Conservation (phyloP, 1,284 basidiomycete species). For the Cryptococcus amylolentus region DNA sequence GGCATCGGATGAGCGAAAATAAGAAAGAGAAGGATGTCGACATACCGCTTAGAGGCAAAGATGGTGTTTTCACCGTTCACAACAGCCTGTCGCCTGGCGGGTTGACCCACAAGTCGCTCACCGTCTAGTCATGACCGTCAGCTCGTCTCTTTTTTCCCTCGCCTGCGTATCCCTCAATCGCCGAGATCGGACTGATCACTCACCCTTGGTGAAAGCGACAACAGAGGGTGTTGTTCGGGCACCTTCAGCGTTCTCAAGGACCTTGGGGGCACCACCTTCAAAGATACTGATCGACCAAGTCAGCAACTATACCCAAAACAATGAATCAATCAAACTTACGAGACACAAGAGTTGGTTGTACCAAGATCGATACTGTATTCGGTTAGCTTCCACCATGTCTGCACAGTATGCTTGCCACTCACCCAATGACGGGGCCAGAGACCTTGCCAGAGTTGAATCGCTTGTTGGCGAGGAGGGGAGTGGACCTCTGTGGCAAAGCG, state of each 20-base stretch:
- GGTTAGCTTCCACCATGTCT: not conserved
- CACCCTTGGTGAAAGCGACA: constrained; percentile 90
- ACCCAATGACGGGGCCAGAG: constrained; percentile 52
- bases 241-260: constrained; percentile 97
- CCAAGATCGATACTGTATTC: constrained; percentile 52
- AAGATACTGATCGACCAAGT: constrained; percentile 57
- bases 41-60: constrained; percentile 85
- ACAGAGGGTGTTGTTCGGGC: constrained; percentile 96
- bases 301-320: not conserved
- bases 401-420: not conserved
- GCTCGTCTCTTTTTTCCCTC: not conserved
- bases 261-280: constrained; percentile 91
- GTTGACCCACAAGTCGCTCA: constrained; percentile 89
- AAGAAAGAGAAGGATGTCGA: not conserved
- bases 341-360: constrained; percentile 78
- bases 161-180: not conserved
- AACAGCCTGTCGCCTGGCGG: constrained; percentile 95
- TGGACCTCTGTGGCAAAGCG: constrained; percentile 25
- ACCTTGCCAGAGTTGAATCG: constrained; percentile 53
- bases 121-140: constrained; percentile 53
- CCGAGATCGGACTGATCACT: constrained; percentile 23
- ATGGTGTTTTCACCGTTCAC: constrained; percentile 94
- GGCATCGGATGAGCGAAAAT: not conserved
- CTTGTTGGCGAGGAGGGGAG: constrained; percentile 37
- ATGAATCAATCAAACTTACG: constrained; percentile 42